Percentiles rank a stretch among this genome's conserved stretches.
These are phyloP conservation scores for Scedosporium boydii DNA, from an alignment of 2,329 filamentous ascomycete species.

Conservation along the genomic window DNA sequence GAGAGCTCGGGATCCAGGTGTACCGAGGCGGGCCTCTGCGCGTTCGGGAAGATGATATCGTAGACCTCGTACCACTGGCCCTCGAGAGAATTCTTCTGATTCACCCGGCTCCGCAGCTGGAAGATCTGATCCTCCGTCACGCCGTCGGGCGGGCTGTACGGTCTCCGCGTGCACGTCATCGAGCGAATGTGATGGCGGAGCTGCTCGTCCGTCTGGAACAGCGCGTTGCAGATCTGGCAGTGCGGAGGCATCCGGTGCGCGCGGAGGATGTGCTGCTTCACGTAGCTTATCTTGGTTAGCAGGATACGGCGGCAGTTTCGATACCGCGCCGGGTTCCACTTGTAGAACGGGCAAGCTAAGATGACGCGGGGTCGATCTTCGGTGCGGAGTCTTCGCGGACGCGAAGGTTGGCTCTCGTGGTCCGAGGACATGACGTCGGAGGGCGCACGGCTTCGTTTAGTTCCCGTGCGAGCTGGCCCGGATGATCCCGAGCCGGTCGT, in stretches of 20 bases:
- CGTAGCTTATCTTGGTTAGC: conserved; percentile 15
- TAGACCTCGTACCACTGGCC: conserved; percentile 16
- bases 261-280: conserved; percentile 17
- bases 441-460: neutral
- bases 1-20: conserved; percentile 13
- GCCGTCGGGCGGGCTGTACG: conserved; percentile 10
- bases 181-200: conserved; percentile 11
- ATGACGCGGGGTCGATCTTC: conserved; percentile 5
- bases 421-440: conserved; percentile 7
- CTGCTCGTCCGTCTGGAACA: conserved; percentile 10
- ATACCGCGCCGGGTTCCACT: conserved; percentile 12
- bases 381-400: conserved; percentile 4
- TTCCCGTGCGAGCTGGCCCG: neutral
- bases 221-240: conserved; percentile 13
- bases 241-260: conserved; percentile 14
- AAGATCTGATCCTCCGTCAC: conserved; percentile 13
- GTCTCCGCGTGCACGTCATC: conserved; percentile 8
- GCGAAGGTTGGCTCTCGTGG: conserved; percentile 4
- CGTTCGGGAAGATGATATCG: conserved; percentile 13
- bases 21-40: conserved; percentile 11
- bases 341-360: conserved; percentile 15
- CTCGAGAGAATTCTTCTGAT: conserved; percentile 12
- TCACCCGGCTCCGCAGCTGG: conserved; percentile 11
- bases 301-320: conserved; percentile 13
- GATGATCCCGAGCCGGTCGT: neutral